phyloP scores from a whole-genome alignment of 495 filamentous ascomycete genomes.

The Xylaria nigripes region DNA sequence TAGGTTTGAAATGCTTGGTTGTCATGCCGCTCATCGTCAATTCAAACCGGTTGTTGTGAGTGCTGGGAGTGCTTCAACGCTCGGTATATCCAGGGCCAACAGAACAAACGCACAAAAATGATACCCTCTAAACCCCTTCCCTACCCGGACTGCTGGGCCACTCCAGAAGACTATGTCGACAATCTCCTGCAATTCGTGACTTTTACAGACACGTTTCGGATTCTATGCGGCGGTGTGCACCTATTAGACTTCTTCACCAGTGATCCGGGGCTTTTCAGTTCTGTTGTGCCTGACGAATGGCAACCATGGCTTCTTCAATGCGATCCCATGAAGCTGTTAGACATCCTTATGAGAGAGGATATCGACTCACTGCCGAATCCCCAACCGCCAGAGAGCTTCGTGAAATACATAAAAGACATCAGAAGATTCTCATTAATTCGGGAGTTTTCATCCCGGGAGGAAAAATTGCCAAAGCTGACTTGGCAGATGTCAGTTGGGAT shows the following conservation, averaged over 20 bases:
- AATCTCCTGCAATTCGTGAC: conserved; percentile 69
- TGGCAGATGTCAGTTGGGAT: conserved; percentile 75
- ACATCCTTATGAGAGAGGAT: conserved; percentile 71
- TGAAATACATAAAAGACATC: conserved; percentile 68
- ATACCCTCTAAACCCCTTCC: conserved; percentile 35
- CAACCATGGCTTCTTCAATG: conserved; percentile 61
- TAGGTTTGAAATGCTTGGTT: neutral
- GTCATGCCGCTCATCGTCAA: neutral
- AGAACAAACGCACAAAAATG: conserved; percentile 16
- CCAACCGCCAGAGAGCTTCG: conserved; percentile 57
- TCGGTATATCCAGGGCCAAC: neutral
- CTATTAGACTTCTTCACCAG: conserved; percentile 94
- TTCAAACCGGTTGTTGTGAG: neutral
- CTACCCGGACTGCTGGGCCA: conserved; percentile 36
- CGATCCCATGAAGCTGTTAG: conserved; percentile 64
- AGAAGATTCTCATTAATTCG: conserved; percentile 60
- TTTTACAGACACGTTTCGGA: conserved; percentile 69
- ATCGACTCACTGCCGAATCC: conserved; percentile 38
- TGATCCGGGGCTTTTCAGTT: conserved; percentile 64
- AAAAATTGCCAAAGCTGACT: conserved; percentile 47
- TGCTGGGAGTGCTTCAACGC: neutral
- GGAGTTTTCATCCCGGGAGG: conserved; percentile 40
- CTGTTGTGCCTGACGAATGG: conserved; percentile 71
- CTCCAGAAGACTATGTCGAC: conserved; percentile 63
- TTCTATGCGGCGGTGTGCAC: conserved; percentile 86